Evolutionary conservation across 768 basidiomycete species (phyloP).

Genomic region (Chalciporus chontae): DNA sequence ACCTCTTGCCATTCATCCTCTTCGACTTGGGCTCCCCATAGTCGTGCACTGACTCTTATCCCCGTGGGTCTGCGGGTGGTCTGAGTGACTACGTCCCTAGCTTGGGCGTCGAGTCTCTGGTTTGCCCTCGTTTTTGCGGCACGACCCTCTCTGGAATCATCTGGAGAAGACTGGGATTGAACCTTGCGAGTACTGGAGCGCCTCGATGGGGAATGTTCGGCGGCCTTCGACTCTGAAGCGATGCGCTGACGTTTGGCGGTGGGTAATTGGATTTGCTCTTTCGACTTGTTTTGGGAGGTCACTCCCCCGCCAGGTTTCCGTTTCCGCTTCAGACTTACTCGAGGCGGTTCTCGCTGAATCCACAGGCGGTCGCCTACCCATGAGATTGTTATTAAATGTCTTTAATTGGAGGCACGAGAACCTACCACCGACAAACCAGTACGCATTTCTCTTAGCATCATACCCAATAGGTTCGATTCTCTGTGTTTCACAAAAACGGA

Average conservation of each 20-base stretch:
- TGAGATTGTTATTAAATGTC: not conserved
- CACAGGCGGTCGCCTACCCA: constrained; percentile 75
- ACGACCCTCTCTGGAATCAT: constrained; percentile 47
- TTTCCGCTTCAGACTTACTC: constrained; percentile 41
- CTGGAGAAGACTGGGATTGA: constrained; percentile 19
- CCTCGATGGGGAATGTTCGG: constrained; percentile 5
- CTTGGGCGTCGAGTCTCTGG: constrained; percentile 62
- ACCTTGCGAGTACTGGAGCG: constrained; percentile 15
- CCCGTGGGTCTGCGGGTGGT: constrained; percentile 41
- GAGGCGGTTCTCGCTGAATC: constrained; percentile 73
- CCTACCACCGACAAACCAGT: constrained; percentile 82
- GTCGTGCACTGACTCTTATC: constrained; percentile 62
- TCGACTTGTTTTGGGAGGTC: constrained; percentile 15
- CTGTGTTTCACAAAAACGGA: constrained; percentile 35
- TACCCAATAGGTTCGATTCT: constrained; percentile 85
- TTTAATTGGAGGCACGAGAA: not conserved
- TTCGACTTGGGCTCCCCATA: constrained; percentile 51
- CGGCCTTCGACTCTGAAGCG: constrained; percentile 1
- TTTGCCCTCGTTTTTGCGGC: constrained; percentile 74
- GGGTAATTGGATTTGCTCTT: constrained; percentile 15
- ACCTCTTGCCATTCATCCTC: constrained; percentile 75
- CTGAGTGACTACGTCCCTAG: constrained; percentile 42
- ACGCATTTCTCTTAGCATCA: constrained; percentile 73
- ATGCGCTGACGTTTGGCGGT: constrained; percentile 27
- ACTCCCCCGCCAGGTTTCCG: constrained; percentile 38